Evolutionary conservation across 495 filamentous ascomycete species (phyloP), one percentile per base, ranked within the genome.

Genomic region (Pseudoneurospora amorphoporcata): DNA sequence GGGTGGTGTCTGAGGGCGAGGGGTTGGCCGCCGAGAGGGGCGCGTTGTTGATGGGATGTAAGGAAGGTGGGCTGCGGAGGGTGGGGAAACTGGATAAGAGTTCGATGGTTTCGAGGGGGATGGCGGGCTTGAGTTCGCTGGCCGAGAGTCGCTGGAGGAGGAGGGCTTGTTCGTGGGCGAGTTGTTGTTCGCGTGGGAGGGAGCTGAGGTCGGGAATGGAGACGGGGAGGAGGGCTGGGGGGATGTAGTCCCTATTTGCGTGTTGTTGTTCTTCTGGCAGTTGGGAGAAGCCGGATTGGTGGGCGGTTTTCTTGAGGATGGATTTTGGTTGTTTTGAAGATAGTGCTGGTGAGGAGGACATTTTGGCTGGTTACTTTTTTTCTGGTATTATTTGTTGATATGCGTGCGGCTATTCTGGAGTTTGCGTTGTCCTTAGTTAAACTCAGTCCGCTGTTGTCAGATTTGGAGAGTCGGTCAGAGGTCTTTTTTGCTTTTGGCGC

Each of bases 21-120:
- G 91, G 92, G 45, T 84, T 78, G 38, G 87, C 82, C 4, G 92
- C 87, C 77, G 89, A 83, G 72, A 87, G 83, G 17, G 81, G 77
- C 3, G 84, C 73, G 10, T 79, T 76, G 23, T 61, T 61, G 23
- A 3, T 5, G 6, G 53, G 53, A 6, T 61, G 53, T 4, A 23
- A 12, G 10, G 9, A 5, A 14, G 53, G 23, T 7, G 53, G 23
- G 8, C 8, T 5, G 3, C 86, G 83, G 10, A 89, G 88, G 45
- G 90, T 79, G 8, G 97, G 91, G 14, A 87, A 86, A 47, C 92
- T 86, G 39, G 89, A 90, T 68, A 90, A 85, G 70, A 86, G 84
- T 70, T 98, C 84, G 71, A 97, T 93, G 69, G 87, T 82, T 19
- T 86, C 80, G 61, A 82, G 39, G 8, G 76, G 77, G 69, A 85